Evolutionary conservation across 345 rosid species (phyloP), one percentile per base, ranked within the genome.

Genomic region (Pugionium dolabratum): DNA sequence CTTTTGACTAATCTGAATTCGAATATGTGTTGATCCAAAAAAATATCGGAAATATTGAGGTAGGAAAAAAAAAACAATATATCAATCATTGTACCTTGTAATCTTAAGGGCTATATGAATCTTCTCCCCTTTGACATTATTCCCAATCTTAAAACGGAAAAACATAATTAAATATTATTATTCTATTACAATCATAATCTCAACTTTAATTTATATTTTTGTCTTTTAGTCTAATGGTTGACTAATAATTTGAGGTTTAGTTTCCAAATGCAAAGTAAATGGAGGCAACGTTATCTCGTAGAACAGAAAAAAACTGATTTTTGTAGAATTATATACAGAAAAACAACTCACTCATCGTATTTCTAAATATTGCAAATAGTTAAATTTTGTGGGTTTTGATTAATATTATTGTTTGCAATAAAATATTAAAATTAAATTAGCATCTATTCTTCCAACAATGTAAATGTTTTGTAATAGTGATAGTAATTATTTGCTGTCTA

Each of bases 61-160:
- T 46, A 25, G 51, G 18, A 18, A 32, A 11, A 43, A 40, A 11
- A 7, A 62, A 9, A 8, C 27, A 36, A 63, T 63, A 62, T 49
- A 52, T n/a, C 34, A 35, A 54, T 54, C 36, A 33, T 33, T 54
- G 70, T 43, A 33, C 53, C 43, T 43, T 53, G 1, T 42, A 10
- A 53, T 43, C 60, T 54, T 51, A 52, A 53, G 25, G 53, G 43
- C 61, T 9, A 54, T 50, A 29, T 47, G 35, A 27, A 34, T 10
- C 35, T 9, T 66, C 37, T 27, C 36, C 37, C 9, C 34, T 43
- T 54, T 65, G 52, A 42, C 43, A 52, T 31, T 9, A 30, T 40
- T 53, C 37, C 43, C 55, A 40, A 30, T 30, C 46, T 9, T 9
- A 6, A 51, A 18, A 18, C 18, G 18, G 18, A 18, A 18, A 18